Percentiles rank a stretch among this genome's conserved stretches.
Evolutionary conservation across 1,284 basidiomycete genomes (phyloP).

Genomic region (Ganoderma lingzhi): DNA sequence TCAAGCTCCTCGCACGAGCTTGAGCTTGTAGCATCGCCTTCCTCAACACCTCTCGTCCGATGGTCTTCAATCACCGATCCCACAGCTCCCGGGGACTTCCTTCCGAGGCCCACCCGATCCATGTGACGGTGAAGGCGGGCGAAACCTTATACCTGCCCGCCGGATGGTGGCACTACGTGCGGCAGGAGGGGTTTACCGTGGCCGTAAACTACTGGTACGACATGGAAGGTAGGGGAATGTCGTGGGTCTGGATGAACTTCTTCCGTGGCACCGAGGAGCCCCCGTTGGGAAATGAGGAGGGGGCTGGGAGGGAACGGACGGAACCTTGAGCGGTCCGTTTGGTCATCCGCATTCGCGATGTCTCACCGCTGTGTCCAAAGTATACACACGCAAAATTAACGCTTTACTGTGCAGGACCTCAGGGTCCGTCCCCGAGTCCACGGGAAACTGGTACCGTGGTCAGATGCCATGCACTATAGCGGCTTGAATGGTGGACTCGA

Average conservation of each 20-base stretch:
- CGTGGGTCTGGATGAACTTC: conserved; percentile 73
- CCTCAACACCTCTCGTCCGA: conserved; percentile 54
- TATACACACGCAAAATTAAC: conserved; percentile 6
- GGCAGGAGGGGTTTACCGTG: conserved; percentile 68
- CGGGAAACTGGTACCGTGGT: not conserved
- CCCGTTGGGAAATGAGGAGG: conserved; percentile 45
- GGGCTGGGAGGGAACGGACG: conserved; percentile 19
- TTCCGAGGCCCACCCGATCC: conserved; percentile 65
- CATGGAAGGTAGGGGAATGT: conserved; percentile 72
- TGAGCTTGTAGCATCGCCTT: conserved; percentile 53
- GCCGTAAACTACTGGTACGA: conserved; percentile 94
- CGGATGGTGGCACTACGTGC: conserved; percentile 92
- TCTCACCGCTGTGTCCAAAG: not conserved
- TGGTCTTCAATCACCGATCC: conserved; percentile 82
- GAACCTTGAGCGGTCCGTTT: conserved; percentile 5
- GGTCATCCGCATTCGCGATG: not conserved
- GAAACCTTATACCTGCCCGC: conserved; percentile 90
- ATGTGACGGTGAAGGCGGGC: conserved; percentile 71
- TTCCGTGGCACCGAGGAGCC: conserved; percentile 57
- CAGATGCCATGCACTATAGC: not conserved
- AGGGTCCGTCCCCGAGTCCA: not conserved
- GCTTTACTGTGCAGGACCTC: not conserved
- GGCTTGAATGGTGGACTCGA: conserved; percentile 3
- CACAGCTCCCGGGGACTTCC: conserved; percentile 52
- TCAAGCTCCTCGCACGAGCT: conserved; percentile 45